phyloP scores from a whole-genome alignment of 2,329 filamentous ascomycete species.

The Lasiodiplodia theobromae region DNA sequence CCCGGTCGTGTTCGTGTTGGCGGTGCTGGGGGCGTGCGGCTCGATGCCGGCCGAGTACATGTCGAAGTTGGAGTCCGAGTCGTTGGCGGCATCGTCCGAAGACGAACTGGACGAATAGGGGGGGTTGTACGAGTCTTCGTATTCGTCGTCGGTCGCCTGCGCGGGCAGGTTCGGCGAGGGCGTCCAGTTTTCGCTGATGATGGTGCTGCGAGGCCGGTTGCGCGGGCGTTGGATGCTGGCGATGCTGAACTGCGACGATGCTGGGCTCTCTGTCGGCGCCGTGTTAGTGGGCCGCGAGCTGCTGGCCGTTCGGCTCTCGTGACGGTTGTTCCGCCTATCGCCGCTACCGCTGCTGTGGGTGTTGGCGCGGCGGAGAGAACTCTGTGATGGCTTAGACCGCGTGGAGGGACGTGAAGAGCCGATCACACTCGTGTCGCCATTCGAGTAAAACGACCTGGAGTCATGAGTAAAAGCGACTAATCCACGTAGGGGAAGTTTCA shows the following conservation, averaged over 20 bases:
- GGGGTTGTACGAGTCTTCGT: background rate
- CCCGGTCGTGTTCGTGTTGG: background rate
- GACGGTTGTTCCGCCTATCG: background rate
- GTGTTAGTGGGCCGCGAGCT: constrained; percentile 25
- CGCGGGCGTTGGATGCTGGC: constrained; percentile 23
- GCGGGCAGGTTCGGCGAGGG: background rate
- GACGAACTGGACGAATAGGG: background rate
- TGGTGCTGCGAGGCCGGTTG: constrained; percentile 27
- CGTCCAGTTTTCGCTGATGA: constrained; percentile 25
- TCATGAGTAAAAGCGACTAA: background rate
- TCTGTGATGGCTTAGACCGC: constrained; percentile 7
- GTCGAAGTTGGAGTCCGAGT: background rate
- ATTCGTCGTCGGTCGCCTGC: background rate
- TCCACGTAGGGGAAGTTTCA: too few species aligned
- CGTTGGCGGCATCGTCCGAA: background rate
- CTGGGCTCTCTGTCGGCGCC: constrained; percentile 16
- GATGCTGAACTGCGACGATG: constrained; percentile 29
- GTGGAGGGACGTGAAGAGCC: constrained; percentile 16
- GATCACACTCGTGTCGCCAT: constrained; percentile 17
- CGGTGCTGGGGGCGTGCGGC: constrained; percentile 19
- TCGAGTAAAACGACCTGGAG: constrained; percentile 21
- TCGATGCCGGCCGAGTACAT: constrained; percentile 23
- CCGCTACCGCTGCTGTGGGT: background rate
- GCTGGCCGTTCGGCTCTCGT: background rate
- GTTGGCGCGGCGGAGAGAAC: background rate